phyloP scores from a whole-genome alignment of 129 eudicot species.

The Calendula officinalis region DNA sequence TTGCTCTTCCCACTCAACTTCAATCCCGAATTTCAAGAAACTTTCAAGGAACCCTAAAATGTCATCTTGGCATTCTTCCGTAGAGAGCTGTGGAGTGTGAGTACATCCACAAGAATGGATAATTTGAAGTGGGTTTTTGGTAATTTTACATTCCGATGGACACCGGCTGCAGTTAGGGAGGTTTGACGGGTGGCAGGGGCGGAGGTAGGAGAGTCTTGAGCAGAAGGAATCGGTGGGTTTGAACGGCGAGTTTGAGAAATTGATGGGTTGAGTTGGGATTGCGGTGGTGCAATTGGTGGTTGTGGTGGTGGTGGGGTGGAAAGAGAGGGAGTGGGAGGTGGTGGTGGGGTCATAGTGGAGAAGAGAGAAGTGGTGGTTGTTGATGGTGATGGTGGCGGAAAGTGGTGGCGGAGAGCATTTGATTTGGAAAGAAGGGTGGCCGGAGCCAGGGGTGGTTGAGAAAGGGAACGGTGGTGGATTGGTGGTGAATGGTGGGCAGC shows the following conservation, averaged over 20 bases:
- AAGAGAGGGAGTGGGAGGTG: constrained; percentile 51
- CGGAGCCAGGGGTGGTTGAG: constrained; percentile 69
- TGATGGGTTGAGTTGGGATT: constrained; percentile 45
- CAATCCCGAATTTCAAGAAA: constrained; percentile 49
- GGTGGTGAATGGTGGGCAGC: constrained; percentile 76
- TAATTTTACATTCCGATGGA: constrained; percentile 58
- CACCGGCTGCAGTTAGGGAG: constrained; percentile 68
- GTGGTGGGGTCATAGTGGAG: constrained; percentile 47
- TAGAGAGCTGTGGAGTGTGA: constrained; percentile 32
- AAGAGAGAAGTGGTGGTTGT: constrained; percentile 63
- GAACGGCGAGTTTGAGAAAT: constrained; percentile 56
- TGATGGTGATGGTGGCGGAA: constrained; percentile 60
- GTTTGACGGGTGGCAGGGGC: constrained; percentile 64
- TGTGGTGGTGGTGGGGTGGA: constrained; percentile 46
- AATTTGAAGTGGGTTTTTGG: constrained; percentile 61
- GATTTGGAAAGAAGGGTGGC: constrained; percentile 91
- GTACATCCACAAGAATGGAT: constrained; percentile 46
- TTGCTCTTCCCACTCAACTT: constrained; percentile 57
- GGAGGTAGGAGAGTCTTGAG: constrained; percentile 66
- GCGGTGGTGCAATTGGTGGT: constrained; percentile 21
- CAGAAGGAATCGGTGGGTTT: constrained; percentile 69
- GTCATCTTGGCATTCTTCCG: constrained; percentile 63
- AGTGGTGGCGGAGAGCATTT: constrained; percentile 53
- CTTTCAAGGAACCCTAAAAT: constrained; percentile 60
- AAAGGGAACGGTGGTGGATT: constrained; percentile 69